A percentile compares a stretch with the other conserved stretches of the same genome.
These are phyloP conservation scores for Sugiyamaella chiloensis DNA, from an alignment of 805 yeast genomes.

Conservation along the genomic window DNA sequence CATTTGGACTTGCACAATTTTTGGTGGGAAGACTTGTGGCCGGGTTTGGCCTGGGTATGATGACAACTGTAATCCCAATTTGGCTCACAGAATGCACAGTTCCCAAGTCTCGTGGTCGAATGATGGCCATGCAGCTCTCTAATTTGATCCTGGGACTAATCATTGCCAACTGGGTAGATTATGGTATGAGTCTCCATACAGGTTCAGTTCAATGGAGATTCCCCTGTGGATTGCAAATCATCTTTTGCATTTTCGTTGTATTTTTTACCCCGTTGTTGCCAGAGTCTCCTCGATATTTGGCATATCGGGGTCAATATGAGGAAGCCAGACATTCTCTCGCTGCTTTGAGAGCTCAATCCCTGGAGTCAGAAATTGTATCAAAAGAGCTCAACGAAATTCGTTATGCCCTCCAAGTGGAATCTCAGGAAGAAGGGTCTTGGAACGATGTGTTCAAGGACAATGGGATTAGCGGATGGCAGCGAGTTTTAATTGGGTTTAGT, in stretches of 20 bases:
- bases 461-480: slow-evolving; percentile 6
- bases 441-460: slow-evolving; percentile 6
- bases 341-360: background rate
- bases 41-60: slow-evolving; percentile 30
- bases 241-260: slow-evolving; percentile 39
- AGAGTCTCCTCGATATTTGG: slow-evolving; percentile 84
- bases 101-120: slow-evolving; percentile 60
- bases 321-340: slow-evolving; percentile 79
- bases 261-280: slow-evolving; percentile 52
- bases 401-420: slow-evolving; percentile 76
- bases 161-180: slow-evolving; percentile 23
- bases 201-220: slow-evolving; percentile 17
- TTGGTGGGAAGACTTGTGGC: slow-evolving; percentile 58
- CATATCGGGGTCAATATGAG: slow-evolving; percentile 65
- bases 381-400: slow-evolving; percentile 63
- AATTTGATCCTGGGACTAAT: slow-evolving; percentile 28
- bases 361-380: background rate
- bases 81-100: slow-evolving; percentile 52
- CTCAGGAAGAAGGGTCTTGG: slow-evolving; percentile 4
- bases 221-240: slow-evolving; percentile 21
- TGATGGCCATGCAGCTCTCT: slow-evolving; percentile 16
- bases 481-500: slow-evolving; percentile 1
- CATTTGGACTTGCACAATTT: slow-evolving; percentile 57
- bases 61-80: slow-evolving; percentile 10
- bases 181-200: slow-evolving; percentile 10